Conservation (phyloP, 2,329 filamentous ascomycete genomes). For the Davidsoniella virescens region DNA sequence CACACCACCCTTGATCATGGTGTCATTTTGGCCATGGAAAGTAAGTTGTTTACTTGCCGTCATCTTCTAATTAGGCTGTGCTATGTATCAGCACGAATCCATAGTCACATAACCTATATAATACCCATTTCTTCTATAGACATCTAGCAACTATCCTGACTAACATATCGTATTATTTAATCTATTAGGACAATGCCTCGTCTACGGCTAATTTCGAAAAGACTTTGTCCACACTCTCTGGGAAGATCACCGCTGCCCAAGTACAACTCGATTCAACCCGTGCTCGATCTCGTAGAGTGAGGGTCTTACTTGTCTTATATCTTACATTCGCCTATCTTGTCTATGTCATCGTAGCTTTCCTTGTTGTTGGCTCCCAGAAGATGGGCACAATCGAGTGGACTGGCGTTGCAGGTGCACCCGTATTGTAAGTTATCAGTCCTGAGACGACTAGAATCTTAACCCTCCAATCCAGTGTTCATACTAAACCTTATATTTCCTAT, state of each 20-base stretch:
- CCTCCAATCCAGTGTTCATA: not conserved
- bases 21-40: slow-evolving; percentile 75
- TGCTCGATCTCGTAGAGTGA: slow-evolving; percentile 57
- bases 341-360: slow-evolving; percentile 60
- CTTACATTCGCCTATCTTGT: slow-evolving; percentile 81
- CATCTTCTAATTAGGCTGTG: not conserved
- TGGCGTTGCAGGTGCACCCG: slow-evolving; percentile 59
- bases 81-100: too few relatives aligned
- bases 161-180: too few relatives aligned
- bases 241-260: slow-evolving; percentile 64
- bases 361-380: slow-evolving; percentile 72
- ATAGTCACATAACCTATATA: too few relatives aligned
- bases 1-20: slow-evolving; percentile 35
- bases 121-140: too few relatives aligned
- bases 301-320: slow-evolving; percentile 80
- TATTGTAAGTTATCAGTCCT: slow-evolving; percentile 39
- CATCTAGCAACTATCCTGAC: not conserved
- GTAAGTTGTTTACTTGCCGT: slow-evolving; percentile 27
- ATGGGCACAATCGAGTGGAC: slow-evolving; percentile 66
- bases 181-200: slow-evolving; percentile 50
- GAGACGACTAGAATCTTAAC: not conserved
- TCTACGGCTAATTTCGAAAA: slow-evolving; percentile 91
- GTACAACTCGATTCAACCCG: slow-evolving; percentile 58
- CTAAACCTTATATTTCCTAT: not conserved
- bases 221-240: slow-evolving; percentile 62